Evolutionary conservation across 106 monocot genomes (phyloP), one percentile per base, ranked within the genome.

Genomic region (Allium fistulosum): DNA sequence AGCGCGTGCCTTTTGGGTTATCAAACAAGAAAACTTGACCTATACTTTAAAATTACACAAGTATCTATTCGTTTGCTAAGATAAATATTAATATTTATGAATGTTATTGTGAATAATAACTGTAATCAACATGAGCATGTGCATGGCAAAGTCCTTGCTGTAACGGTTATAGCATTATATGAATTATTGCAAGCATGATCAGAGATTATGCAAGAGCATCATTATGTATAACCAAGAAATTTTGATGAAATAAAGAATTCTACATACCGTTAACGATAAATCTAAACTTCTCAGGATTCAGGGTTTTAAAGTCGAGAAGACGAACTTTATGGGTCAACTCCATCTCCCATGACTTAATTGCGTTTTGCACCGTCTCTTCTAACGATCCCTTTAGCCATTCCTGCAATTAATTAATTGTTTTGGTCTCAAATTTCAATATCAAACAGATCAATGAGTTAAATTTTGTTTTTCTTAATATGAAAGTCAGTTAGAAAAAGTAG

Each of bases 321-420:
- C 65, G 65, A 27, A 76, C 78, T 74, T 92, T 92, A 77, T 91
- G 88, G 3, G 88, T 80, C 26, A 92, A 71, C 75, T 92, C 91
- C 91, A 92, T 92, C 82, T 88, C 88, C 82, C 85, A 92, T 14
- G 84, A 82, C 75, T 92, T 92, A 14, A 92, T 79, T 10, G 85
- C 80, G 71, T 85, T 88, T 66, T 93, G 92, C 50, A 93, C 79
- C n/a, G 51, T 80, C 71, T 85, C 92, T 49, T 92, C 88, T 18
- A 92, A 49, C 6, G 88, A 92, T 16, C 66, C 66, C 66, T 66
- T 66, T n/a, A 51, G 66, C 66, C 66, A 66, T 11, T 66, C 66
- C 66, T 51, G 66, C 51, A 66, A 65, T 17, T 26, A 66, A n/a
- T 61, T 61, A 61, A 27, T 6, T 27, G 53, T 55, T 55, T 2